phyloP scores from a whole-genome alignment of 257 asterid species.

The Cruciata laevipes region DNA sequence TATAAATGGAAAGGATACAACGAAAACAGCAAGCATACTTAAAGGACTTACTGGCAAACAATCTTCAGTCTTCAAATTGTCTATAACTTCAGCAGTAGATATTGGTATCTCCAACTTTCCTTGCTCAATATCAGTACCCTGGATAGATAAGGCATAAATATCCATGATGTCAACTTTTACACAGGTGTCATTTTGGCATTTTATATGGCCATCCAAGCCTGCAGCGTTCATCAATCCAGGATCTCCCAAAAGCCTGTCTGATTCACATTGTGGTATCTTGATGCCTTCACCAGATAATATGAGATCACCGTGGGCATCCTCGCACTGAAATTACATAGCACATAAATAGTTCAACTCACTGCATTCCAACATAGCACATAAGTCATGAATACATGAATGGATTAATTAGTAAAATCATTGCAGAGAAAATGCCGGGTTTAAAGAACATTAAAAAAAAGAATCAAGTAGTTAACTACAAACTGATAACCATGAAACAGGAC shows the following conservation, averaged over 20 bases:
- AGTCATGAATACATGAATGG: not conserved
- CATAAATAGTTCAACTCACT: not conserved
- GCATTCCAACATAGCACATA: not conserved
- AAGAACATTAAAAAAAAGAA: no score
- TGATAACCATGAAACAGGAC: not conserved
- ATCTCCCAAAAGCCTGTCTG: constrained; percentile 21
- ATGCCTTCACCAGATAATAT: constrained; percentile 17
- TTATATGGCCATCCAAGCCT: constrained; percentile 34
- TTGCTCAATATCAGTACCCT: constrained; percentile 58
- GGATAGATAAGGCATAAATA: constrained; percentile 30
- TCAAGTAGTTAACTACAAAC: not conserved
- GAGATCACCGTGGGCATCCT: constrained; percentile 19
- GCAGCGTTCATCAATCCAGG: constrained; percentile 36
- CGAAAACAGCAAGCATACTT: constrained; percentile 8
- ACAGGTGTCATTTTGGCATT: constrained; percentile 31
- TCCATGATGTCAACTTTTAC: constrained; percentile 40
- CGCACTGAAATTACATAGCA: constrained; percentile 19
- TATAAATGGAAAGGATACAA: constrained; percentile 1
- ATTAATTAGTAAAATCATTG: not conserved
- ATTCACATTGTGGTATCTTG: constrained; percentile 17
- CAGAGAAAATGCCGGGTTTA: not conserved
- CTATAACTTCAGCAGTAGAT: constrained; percentile 32
- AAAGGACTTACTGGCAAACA: constrained; percentile 45
- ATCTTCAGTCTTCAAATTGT: constrained; percentile 50
- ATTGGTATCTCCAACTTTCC: constrained; percentile 48